Conservation (phyloP, 2,329 filamentous ascomycete genomes). For the Periconia sp. region DNA sequence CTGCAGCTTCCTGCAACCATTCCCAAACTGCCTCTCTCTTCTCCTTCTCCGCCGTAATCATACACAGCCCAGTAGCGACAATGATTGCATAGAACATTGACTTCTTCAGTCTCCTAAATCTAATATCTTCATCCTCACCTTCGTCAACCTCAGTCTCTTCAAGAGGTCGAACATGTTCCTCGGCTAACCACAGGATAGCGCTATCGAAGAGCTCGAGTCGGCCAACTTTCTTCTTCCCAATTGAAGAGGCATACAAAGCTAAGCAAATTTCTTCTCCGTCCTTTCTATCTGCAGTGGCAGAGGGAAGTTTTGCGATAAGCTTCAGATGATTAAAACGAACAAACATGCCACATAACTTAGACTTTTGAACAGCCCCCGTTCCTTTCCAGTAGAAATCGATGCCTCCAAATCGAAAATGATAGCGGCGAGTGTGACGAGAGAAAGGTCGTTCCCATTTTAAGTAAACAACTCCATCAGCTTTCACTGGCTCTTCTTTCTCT, state of each 20-base stretch:
- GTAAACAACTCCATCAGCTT: slow-evolving; percentile 30
- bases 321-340: slow-evolving; percentile 40
- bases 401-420: slow-evolving; percentile 31
- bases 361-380: slow-evolving; percentile 33
- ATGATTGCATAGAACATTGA: slow-evolving; percentile 36
- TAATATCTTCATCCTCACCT: slow-evolving; percentile 7
- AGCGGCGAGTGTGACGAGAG: slow-evolving; percentile 31
- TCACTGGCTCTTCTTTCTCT: background rate
- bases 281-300: background rate
- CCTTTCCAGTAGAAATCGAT: slow-evolving; percentile 45
- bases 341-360: slow-evolving; percentile 24
- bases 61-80: slow-evolving; percentile 40
- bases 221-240: slow-evolving; percentile 34
- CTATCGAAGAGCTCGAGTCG: slow-evolving; percentile 33
- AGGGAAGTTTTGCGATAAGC: slow-evolving; percentile 29
- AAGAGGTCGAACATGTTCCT: slow-evolving; percentile 12
- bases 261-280: slow-evolving; percentile 27
- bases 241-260: slow-evolving; percentile 33
- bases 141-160: background rate
- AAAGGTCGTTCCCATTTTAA: slow-evolving; percentile 34
- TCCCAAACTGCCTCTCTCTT: slow-evolving; percentile 34
- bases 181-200: slow-evolving; percentile 22
- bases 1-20: slow-evolving; percentile 9
- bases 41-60: slow-evolving; percentile 40
- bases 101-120: slow-evolving; percentile 19